Evolutionary conservation across 495 filamentous ascomycete species (phyloP), one percentile per base, ranked within the genome.

Genomic region (Penicillium nucicola): DNA sequence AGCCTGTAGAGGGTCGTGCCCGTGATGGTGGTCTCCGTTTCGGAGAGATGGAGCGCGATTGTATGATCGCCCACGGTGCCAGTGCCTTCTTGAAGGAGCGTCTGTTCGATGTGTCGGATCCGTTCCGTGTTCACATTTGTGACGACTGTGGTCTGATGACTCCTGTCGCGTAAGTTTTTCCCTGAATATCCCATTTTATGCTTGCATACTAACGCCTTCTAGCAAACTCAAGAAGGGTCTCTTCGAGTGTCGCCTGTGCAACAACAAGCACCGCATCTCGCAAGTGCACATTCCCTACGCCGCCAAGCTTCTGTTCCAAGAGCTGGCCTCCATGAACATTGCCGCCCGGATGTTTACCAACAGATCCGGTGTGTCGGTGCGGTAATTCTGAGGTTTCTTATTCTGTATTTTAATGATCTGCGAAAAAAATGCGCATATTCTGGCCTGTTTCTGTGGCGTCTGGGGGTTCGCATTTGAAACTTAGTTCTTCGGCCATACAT

Each of bases 11-110:
- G 69, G 93, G 93, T 83, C 84, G 93, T 77, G 95, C 93, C 1
- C 81, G 93, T 75, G 93, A 99, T 69, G 93, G 93, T 79, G 93
- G 93, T 75, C 82, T 99, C 38, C 90, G 93, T 62, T 99, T 99
- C 80, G 93, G 93, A 83, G 93, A 99, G 79, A 99, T 99, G 93
- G 93, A 99, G 73, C 92, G 93, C 69, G 93, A 99, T 81, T 99
- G 93, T 74, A 97, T 99, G 95, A 97, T 99, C 70, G 87, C 95
- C 23, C 95, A 99, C 70, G 93, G 93, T 64, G 93, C 93, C 22
- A 90, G 88, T 53, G 84, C 90, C 4, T 97, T 99, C 82, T 76
- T 99, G 66, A 97, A 97, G 76, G 93, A 99, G 79, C 79, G 92
- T 54, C 75, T 99, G 53, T 97, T 99, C 58, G 92, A 97, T 67